These are phyloP conservation scores for Populus simonii DNA, from an alignment of 345 rosid genomes.

Conservation along the genomic window DNA sequence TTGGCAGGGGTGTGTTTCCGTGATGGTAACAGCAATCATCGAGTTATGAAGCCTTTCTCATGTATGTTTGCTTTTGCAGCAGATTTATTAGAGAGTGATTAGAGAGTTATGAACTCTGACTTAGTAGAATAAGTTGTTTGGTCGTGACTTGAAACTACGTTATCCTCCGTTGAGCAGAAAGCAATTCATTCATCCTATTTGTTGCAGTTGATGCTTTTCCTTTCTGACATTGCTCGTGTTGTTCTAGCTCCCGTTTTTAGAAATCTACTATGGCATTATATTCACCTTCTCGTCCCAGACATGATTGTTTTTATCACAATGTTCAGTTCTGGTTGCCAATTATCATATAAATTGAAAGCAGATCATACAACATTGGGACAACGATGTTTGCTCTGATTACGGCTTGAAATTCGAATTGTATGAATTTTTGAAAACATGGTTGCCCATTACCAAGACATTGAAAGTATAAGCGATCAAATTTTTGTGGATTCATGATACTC, in stretches of 20 bases:
- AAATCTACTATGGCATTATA: background rate
- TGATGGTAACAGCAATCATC: background rate
- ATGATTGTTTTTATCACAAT: background rate
- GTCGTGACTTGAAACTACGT: background rate
- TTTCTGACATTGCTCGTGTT: background rate
- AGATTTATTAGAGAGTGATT: background rate
- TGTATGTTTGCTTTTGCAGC: background rate
- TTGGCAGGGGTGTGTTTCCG: background rate
- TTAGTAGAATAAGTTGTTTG: background rate
- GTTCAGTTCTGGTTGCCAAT: background rate
- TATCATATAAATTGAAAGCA: background rate
- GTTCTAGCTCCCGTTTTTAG: background rate
- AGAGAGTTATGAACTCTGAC: background rate
- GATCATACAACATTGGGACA: background rate
- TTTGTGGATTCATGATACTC: background rate
- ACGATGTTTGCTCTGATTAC: background rate
- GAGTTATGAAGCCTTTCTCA: background rate
- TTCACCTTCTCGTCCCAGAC: background rate
- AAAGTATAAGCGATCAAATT: background rate
- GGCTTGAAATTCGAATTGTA: background rate
- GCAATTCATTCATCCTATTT: background rate
- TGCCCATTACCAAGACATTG: background rate
- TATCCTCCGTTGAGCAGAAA: constrained; percentile 1
- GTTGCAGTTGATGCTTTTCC: background rate
- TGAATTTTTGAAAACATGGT: background rate